phyloP scores from a whole-genome alignment of 768 basidiomycete species.

The Cystobasidiopsis lactophilus region DNA sequence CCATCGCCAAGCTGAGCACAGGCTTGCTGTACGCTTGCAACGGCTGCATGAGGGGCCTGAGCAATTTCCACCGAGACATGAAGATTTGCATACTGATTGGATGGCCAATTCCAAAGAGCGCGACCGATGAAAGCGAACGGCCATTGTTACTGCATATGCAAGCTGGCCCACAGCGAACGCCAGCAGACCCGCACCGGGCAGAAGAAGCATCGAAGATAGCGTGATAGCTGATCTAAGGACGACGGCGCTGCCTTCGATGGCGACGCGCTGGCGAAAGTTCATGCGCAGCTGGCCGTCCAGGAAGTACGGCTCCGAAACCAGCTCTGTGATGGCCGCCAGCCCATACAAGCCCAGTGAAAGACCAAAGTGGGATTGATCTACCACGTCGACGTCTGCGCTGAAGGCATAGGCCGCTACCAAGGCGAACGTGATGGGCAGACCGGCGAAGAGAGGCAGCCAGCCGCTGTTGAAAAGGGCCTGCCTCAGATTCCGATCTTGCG shows the following conservation, averaged over 20 bases:
- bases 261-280: slow-evolving; percentile 49
- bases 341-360: slow-evolving; percentile 47
- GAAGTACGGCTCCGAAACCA: slow-evolving; percentile 62
- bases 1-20: slow-evolving; percentile 42
- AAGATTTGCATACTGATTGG: too few species aligned
- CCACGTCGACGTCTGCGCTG: slow-evolving; percentile 27
- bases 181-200: slow-evolving; percentile 34
- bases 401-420: slow-evolving; percentile 33
- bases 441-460: slow-evolving; percentile 28
- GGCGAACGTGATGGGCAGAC: slow-evolving; percentile 36
- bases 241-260: slow-evolving; percentile 68
- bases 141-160: too few species aligned
- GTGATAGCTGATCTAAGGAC: slow-evolving; percentile 49
- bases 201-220: slow-evolving; percentile 36
- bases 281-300: slow-evolving; percentile 40
- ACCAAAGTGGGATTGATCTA: slow-evolving; percentile 40
- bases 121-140: too few species aligned
- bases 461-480: not conserved
- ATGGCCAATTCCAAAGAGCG: too few species aligned
- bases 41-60: too few species aligned
- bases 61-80: too few species aligned
- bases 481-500: not conserved
- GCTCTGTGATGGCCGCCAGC: slow-evolving; percentile 48
- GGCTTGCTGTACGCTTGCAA: too few species aligned
- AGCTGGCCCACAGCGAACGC: slow-evolving; percentile 76